Percentiles rank a stretch among this genome's conserved stretches.
phyloP scores from a whole-genome alignment of 2,329 filamentous ascomycete species.

The Hymenoscyphus occultus region DNA sequence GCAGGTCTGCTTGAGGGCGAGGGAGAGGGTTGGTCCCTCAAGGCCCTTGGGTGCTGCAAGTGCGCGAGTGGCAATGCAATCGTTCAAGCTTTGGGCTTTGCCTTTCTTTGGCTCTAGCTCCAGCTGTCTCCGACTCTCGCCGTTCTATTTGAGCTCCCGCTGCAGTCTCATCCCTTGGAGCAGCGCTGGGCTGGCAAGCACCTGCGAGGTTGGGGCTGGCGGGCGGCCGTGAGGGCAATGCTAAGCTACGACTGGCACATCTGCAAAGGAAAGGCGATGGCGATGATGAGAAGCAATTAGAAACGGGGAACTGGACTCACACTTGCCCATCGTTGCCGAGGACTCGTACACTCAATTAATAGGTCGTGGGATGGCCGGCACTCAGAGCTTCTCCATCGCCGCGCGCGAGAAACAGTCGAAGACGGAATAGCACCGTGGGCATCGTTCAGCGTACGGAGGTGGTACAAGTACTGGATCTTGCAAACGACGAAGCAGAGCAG shows the following conservation, averaged over 20 bases:
- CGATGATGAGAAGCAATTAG: not conserved
- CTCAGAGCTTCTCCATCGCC: not conserved
- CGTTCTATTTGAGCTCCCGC: too few relatives aligned
- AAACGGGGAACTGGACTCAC: not conserved
- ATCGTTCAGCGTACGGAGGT: not conserved
- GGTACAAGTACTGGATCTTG: not conserved
- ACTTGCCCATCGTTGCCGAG: not conserved
- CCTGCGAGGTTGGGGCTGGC: not conserved
- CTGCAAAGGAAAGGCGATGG: not conserved
- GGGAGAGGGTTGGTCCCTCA: too few relatives aligned
- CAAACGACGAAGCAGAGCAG: too few relatives aligned
- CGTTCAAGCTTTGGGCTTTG: constrained; percentile 1
- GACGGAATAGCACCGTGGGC: not conserved
- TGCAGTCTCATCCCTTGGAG: not conserved
- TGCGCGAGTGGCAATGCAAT: not conserved
- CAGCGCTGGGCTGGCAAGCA: not conserved
- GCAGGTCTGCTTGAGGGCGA: too few relatives aligned
- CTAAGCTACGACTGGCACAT: not conserved
- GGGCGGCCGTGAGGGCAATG: not conserved
- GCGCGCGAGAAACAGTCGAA: not conserved
- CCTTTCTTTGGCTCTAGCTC: not conserved
- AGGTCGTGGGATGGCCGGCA: not conserved
- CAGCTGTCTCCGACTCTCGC: too few relatives aligned
- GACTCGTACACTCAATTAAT: not conserved
- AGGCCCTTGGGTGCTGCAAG: not conserved